Conservation (phyloP, 225 moss, liverwort and hornwort genomes). For the Sphagnum contortum region DNA sequence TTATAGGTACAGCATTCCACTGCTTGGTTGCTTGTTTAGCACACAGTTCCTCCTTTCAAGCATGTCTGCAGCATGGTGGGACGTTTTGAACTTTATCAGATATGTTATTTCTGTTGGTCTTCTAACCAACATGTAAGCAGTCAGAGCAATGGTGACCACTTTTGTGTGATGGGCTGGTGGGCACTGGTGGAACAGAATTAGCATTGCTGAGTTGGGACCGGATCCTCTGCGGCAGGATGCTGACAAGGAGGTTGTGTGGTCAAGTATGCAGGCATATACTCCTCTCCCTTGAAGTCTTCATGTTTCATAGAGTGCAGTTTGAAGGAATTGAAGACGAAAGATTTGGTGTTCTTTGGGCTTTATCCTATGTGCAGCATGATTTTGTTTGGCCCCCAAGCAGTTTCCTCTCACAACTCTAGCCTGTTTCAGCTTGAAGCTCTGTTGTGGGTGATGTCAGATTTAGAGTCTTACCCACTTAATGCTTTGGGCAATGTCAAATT, state of each 20-base stretch:
- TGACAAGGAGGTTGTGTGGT: constrained; percentile 80
- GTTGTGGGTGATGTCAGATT: too few species aligned
- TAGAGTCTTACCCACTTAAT: too few species aligned
- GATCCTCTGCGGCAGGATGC: constrained; percentile 80
- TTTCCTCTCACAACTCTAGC: too few species aligned
- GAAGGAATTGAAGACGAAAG: too few species aligned
- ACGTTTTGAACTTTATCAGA: neutral
- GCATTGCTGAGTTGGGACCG: constrained; percentile 53
- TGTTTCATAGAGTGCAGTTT: neutral
- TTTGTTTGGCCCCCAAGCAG: too few species aligned
- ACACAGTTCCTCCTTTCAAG: too few species aligned
- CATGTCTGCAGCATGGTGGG: too few species aligned
- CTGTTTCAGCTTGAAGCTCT: too few species aligned
- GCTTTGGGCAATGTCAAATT: too few species aligned
- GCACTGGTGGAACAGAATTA: constrained; percentile 34
- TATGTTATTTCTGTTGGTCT: neutral
- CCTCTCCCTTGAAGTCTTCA: neutral
- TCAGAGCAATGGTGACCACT: neutral
- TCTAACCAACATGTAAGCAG: neutral
- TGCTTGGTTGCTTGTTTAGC: neutral
- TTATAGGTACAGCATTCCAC: constrained; percentile 41
- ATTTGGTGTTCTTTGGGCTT: too few species aligned
- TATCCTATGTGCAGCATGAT: too few species aligned
- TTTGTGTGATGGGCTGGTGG: neutral
- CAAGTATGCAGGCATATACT: constrained; percentile 59